Evolutionary conservation across 2,329 filamentous ascomycete species (phyloP), one percentile per base, ranked within the genome.

Genomic region (Colletotrichum scovillei): DNA sequence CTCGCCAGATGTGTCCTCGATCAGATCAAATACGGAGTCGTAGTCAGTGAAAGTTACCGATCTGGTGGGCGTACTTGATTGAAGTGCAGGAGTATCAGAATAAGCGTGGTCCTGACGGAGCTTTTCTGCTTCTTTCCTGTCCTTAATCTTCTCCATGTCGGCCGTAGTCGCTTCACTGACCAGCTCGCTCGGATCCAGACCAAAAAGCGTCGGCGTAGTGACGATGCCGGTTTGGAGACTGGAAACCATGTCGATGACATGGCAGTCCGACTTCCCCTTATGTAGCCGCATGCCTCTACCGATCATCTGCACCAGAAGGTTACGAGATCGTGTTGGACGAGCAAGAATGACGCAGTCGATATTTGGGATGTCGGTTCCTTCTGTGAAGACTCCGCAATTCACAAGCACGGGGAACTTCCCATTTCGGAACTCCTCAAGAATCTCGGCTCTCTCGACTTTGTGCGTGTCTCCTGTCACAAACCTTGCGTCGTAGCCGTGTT

Each of bases 351-450:
- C 90, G 79, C 97, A 98, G 84, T 99, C 97, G 76, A 99, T 94
- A 80, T 97, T 98, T 6, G 97, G 97, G 38, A 99, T 98, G 79
- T 99, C 97, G 0, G 97, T 99, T 2, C 97, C 97, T 84, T 99
- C 97, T 0, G 96, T 98, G 79, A 98, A 98, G 53, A 99, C 94
- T 9, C 95, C 95, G 79, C 97, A 98, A 80, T 99, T 99, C 64
- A 99, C 85, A 16, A 99, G 88, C 1, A 99, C 94, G 0, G 95
- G 94, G 75, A 94, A 98, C 56, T 95, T 89, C 8, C 92, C 89
- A 2, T 86, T 88, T 76, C 89, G 93, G 82, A 99, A 99, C 2
- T 90, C 90, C 38, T 94, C 91, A 1, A 99, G 87, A 1, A 90
- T 90, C 63, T 92, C 87, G 63, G 90, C 88, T 57, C 97, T 90